Evolutionary conservation across 2,329 filamentous ascomycete species (phyloP), one percentile per base, ranked within the genome.

Genomic region (Penicillium vulpinum): DNA sequence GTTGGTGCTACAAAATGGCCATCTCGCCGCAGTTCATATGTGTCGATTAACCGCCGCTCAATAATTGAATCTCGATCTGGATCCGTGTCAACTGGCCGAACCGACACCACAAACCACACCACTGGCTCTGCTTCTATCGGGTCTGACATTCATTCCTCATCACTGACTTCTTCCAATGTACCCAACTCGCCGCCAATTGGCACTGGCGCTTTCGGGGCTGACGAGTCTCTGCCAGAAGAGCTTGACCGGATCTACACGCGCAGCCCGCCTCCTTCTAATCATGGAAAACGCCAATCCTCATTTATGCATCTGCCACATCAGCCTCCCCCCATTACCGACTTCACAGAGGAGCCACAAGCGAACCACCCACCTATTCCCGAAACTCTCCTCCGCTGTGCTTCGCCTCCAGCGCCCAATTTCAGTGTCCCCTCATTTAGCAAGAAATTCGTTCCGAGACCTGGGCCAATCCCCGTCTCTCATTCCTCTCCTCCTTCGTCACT

Each of bases 361-460:
- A 57, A 59, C 31, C 57, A 60, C 21, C 59, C 64, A 31, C 62
- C 71, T 21, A 47, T 67, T 7, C 66, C 67, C 5, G 70, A 73
- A 16, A 50, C 62, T 9, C 50, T 67, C 8, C 45, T 62, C 28
- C 68, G 70, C 45, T 67, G 70, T 50, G 56, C 67, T n/a, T 72
- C 74, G 0, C 70, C 72, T 4, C 67, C 73, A 24, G 68, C 74
- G 4, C 75, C 74, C 3, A 77, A 77, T 52, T 77, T 77, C 47
- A 77, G 76, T 54, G 70, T 77, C 16, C 75, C 75, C 4, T 70
- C 69, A 1, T 75, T 76, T 52, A 77, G 73, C 66, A 73, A 69
- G 63, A 71, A 73, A 55, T 75, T 74, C 39, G 63, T 66, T 3
- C 57, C 69, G 15, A 61, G 64, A 38, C 61, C 57, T 9, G 61